A percentile compares a stretch with the other conserved stretches of the same genome.
These are phyloP conservation scores for Sclerotinia sclerotiorum DNA, from an alignment of 2,329 filamentous ascomycete genomes.

Conservation along the genomic window DNA sequence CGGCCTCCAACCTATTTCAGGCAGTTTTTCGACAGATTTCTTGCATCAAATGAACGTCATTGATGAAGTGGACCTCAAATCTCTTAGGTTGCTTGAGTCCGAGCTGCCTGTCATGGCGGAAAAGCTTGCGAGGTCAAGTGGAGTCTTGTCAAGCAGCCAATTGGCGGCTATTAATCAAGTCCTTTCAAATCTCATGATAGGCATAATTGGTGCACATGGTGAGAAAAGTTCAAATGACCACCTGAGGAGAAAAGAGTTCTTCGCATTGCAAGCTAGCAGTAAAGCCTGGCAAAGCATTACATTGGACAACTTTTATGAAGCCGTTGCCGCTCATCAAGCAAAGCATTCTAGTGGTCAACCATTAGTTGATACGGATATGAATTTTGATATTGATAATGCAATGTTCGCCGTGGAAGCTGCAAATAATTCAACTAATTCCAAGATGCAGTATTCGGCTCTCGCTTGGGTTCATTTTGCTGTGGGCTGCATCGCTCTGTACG, in stretches of 20 bases:
- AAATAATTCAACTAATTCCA: slow-evolving; percentile 32
- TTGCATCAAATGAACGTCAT: slow-evolving; percentile 56
- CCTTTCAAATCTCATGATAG: slow-evolving; percentile 30
- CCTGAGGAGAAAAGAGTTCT: background rate
- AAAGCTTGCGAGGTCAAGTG: slow-evolving; percentile 41
- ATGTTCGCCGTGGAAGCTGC: slow-evolving; percentile 38
- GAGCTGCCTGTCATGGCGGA: slow-evolving; percentile 63
- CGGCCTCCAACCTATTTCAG: slow-evolving; percentile 47
- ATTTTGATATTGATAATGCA: slow-evolving; percentile 43
- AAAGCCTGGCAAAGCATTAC: background rate
- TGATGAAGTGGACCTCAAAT: slow-evolving; percentile 55
- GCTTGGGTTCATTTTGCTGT: slow-evolving; percentile 77
- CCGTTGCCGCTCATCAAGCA: background rate
- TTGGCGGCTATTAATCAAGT: slow-evolving; percentile 46
- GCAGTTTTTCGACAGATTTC: slow-evolving; percentile 51
- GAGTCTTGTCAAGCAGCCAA: slow-evolving; percentile 47
- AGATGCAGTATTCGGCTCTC: slow-evolving; percentile 48
- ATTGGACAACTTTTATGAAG: slow-evolving; percentile 4
- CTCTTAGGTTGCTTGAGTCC: slow-evolving; percentile 61
- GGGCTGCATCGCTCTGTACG: slow-evolving; percentile 73
- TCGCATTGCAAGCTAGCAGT: background rate
- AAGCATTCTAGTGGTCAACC: background rate
- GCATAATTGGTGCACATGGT: slow-evolving; percentile 34
- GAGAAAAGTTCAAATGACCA: background rate
- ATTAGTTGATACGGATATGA: slow-evolving; percentile 32